Percentiles rank a stretch among this genome's conserved stretches.
phyloP scores from a whole-genome alignment of 345 rosid species.

The Linum tenue region DNA sequence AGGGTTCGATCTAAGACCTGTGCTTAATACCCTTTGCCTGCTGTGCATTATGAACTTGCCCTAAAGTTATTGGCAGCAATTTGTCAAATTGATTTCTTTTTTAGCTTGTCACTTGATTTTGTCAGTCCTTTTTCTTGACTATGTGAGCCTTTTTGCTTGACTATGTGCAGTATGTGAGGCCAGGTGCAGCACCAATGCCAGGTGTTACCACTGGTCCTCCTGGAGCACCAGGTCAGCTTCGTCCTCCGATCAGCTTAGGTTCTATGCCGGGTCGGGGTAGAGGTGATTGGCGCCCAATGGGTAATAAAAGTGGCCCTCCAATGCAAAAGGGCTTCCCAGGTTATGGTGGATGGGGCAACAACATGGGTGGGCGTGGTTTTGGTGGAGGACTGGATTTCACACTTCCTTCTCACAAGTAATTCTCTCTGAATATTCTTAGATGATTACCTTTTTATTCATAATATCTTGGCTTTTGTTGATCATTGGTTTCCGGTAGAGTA shows the following conservation, averaged over 20 bases:
- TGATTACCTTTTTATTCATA: background rate
- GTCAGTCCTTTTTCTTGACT: constrained; percentile 13
- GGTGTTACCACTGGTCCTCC: constrained; percentile 48
- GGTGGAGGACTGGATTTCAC: constrained; percentile 81
- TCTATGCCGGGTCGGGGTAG: constrained; percentile 79
- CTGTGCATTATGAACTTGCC: too few species aligned
- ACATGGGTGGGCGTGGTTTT: constrained; percentile 62
- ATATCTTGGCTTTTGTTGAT: background rate
- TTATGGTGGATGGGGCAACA: constrained; percentile 57
- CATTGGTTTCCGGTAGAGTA: background rate
- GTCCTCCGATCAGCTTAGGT: constrained; percentile 55
- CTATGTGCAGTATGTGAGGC: constrained; percentile 88
- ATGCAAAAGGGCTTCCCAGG: constrained; percentile 67
- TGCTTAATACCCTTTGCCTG: too few species aligned
- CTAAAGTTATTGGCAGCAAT: too few species aligned
- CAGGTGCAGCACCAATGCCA: constrained; percentile 76
- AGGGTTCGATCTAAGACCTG: too few species aligned
- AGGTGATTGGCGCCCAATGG: constrained; percentile 87
- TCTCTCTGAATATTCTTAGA: constrained; percentile 3
- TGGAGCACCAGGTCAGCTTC: constrained; percentile 64
- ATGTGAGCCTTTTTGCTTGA: constrained; percentile 18
- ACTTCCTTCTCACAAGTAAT: constrained; percentile 98
- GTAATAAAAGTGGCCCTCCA: constrained; percentile 52
- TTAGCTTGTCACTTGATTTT: constrained; percentile 12
- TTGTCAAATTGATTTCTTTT: background rate